Percentiles rank a stretch among this genome's conserved stretches.
Conservation (phyloP, 2,329 filamentous ascomycete species). For the Capronia americana region DNA sequence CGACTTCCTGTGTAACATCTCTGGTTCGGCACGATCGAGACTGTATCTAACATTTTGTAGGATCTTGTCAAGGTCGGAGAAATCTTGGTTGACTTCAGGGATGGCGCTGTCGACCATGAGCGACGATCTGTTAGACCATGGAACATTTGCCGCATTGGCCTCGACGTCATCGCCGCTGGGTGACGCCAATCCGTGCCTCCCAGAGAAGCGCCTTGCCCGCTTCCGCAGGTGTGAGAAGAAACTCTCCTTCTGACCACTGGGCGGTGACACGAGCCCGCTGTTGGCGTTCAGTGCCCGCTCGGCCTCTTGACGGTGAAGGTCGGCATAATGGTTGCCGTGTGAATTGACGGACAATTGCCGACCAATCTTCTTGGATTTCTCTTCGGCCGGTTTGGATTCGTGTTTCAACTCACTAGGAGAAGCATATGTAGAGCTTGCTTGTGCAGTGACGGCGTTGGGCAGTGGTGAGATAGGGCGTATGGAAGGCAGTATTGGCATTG, state of each 20-base stretch:
- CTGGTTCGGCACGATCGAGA: constrained; percentile 50
- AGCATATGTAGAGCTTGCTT: constrained; percentile 72
- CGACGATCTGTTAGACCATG: constrained; percentile 86
- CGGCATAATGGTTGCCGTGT: constrained; percentile 89
- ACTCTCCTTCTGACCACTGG: constrained; percentile 84
- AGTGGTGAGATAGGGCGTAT: constrained; percentile 95
- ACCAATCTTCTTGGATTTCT: constrained; percentile 86
- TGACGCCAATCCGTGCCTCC: constrained; percentile 82
- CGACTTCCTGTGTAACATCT: constrained; percentile 16
- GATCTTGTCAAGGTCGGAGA: constrained; percentile 67
- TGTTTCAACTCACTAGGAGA: constrained; percentile 51
- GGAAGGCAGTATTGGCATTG: constrained; percentile 94
- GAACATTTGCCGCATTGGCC: constrained; percentile 87
- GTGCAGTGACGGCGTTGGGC: constrained; percentile 89
- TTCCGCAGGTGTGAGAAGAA: constrained; percentile 98
- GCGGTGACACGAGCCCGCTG: constrained; percentile 75
- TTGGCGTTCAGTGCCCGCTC: constrained; percentile 88
- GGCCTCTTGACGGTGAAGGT: constrained; percentile 86
- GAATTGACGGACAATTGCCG: constrained; percentile 92
- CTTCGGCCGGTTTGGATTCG: constrained; percentile 57
- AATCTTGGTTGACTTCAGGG: constrained; percentile 54
- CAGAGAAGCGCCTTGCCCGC: constrained; percentile 87
- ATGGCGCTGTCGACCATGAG: constrained; percentile 70
- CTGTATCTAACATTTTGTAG: constrained; percentile 66
- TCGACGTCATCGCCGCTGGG: constrained; percentile 86